Percentiles rank a stretch among this genome's conserved stretches.
These are phyloP conservation scores for Tuctoria greenei DNA, from an alignment of 176 grass and related monocot genomes.

Conservation along the genomic window DNA sequence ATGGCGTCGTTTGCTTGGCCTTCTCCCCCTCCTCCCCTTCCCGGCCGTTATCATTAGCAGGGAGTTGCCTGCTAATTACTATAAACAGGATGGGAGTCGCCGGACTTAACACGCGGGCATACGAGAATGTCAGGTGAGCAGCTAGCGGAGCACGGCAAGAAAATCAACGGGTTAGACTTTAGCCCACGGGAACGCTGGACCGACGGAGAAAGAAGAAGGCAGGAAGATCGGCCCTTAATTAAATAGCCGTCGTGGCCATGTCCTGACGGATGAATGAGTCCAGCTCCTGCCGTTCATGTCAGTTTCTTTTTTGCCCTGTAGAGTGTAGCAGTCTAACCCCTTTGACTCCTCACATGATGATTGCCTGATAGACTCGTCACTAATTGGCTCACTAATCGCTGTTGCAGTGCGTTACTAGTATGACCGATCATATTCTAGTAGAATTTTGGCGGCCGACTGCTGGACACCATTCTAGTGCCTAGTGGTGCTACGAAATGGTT, in stretches of 20 bases:
- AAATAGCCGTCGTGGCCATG: conserved; percentile 28
- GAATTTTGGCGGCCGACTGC: background rate
- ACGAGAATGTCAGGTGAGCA: background rate
- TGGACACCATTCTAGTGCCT: background rate
- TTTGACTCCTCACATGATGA: conserved; percentile 39
- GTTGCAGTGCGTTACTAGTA: background rate
- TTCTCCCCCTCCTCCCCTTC: background rate
- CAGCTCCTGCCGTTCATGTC: conserved; percentile 30
- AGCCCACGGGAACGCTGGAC: conserved; percentile 18
- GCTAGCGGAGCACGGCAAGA: background rate
- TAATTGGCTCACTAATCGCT: conserved; percentile 9
- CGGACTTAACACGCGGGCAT: background rate
- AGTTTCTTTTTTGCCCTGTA: background rate
- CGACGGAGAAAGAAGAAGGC: conserved; percentile 3
- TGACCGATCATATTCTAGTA: background rate
- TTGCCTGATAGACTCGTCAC: conserved; percentile 19
- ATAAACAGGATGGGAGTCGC: conserved; percentile 22
- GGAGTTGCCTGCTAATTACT: conserved; percentile 6
- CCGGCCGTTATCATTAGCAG: conserved; percentile 32
- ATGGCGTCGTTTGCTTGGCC: conserved; percentile 40
- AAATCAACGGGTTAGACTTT: background rate
- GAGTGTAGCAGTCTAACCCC: background rate
- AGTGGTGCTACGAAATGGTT: background rate
- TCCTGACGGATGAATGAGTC: background rate
- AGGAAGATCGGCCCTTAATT: conserved; percentile 30